Evolutionary conservation across 2,329 filamentous ascomycete species (phyloP), one percentile per base, ranked within the genome.

Genomic region (Mycosphaerelloides madeirae): DNA sequence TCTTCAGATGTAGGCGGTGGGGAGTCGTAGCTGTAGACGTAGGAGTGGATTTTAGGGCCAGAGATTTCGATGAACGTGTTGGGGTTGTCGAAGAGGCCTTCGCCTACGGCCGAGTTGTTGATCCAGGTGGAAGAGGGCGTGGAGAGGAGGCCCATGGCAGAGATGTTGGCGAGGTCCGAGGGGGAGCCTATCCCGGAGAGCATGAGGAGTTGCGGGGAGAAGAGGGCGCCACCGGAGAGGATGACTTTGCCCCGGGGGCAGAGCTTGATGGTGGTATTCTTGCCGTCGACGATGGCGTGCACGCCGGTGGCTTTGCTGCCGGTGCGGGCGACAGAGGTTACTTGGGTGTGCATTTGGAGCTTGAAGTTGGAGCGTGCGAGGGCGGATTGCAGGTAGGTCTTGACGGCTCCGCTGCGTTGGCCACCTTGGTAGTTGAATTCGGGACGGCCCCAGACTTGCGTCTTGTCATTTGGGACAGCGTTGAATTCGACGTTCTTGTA

Each of bases 251-350:
- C 60, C 13, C 75, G 79, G 29, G 84, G 80, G 28, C 20, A 14
- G 52, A 82, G 84, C 28, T 70, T 69, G 62, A 88, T 66, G 60
- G 81, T 82, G 42, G 83, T 81, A 50, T 79, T 84, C 38, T 85
- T 67, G 38, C 75, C 78, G 64, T 83, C 83, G 3, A 74, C 68
- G 28, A 74, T 71, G 9, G 69, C 68, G 7, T 72, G 67, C 35
- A 70, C 60, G 50, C 78, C 58, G 38, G 84, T 67, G 34, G 80
- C 76, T 45, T 81, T 76, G 28, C 76, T 66, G 6, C 79, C 76
- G 29, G 68, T 75, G 18, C 80, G 78, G 13, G 69, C 61, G n/a
- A 78, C 65, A 7, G 69, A 65, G 35, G 53, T 51, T 37, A 53
- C 50, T 25, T 49, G 46, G 16, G 83, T 59, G 3, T 80, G 79